Conservation (phyloP, 2,329 filamentous ascomycete genomes). For the Alternaria alternata region DNA sequence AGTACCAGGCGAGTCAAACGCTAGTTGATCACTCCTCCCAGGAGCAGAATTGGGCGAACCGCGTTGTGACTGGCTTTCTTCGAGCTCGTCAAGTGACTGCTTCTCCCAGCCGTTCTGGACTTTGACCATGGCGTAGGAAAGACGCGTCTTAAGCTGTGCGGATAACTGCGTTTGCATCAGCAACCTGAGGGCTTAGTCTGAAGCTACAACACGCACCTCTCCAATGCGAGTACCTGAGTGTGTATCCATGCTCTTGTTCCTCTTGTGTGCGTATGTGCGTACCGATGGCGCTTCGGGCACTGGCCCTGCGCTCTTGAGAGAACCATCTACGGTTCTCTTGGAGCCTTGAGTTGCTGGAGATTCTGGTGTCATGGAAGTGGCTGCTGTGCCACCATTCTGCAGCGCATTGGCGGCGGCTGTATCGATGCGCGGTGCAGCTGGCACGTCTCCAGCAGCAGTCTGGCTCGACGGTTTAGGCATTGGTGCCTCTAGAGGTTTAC, state of each 20-base stretch:
- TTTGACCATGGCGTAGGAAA: constrained; percentile 94
- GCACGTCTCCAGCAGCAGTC: constrained; percentile 52
- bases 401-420: constrained; percentile 33
- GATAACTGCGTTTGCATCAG: constrained; percentile 66
- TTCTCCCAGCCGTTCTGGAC: constrained; percentile 87
- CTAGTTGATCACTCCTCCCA: constrained; percentile 52
- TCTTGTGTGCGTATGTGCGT: constrained; percentile 64
- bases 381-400: constrained; percentile 43
- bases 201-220: constrained; percentile 66
- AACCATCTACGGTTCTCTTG: constrained; percentile 81
- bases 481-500: constrained; percentile 51
- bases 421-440: constrained; percentile 34
- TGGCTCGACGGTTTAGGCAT: constrained; percentile 58
- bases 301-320: constrained; percentile 61
- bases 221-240: constrained; percentile 73
- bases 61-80: constrained; percentile 74
- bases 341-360: constrained; percentile 58
- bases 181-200: constrained; percentile 18
- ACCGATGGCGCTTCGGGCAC: constrained; percentile 20
- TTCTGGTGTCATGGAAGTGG: constrained; percentile 54
- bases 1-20: constrained; percentile 43
- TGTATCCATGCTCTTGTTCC: constrained; percentile 75
- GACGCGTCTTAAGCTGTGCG: constrained; percentile 79
- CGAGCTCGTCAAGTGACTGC: constrained; percentile 78
- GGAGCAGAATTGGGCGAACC: constrained; percentile 69